Conservation (phyloP, 176 grass and related monocot species). For the Eragrostis nindensis region DNA sequence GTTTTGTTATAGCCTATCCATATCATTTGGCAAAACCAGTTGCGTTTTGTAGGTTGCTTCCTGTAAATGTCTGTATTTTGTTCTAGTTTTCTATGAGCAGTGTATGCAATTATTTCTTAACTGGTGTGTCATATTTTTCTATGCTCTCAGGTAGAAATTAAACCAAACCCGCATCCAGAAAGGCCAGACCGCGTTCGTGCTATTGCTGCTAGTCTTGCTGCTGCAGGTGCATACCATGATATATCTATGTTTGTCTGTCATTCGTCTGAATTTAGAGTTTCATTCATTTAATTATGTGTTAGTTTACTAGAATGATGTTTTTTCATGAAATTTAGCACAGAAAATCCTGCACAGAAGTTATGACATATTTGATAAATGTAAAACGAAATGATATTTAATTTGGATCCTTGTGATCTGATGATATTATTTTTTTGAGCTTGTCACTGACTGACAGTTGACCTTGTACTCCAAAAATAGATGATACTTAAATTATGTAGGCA, state of each 20-base stretch:
- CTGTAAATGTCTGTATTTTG: conserved; percentile 5
- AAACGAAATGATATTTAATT: conserved; percentile 1
- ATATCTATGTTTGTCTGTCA: conserved; percentile 12
- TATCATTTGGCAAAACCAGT: conserved; percentile 18
- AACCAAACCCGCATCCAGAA: conserved; percentile 94
- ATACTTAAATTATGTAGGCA: conserved; percentile 10
- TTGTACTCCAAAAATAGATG: not conserved
- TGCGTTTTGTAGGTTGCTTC: conserved; percentile 7
- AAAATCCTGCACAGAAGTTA: not conserved
- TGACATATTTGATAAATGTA: not conserved
- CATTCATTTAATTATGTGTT: conserved; percentile 17
- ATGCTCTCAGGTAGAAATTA: conserved; percentile 72
- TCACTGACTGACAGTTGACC: not conserved
- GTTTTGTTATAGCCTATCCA: conserved; percentile 7
- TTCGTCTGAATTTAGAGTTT: not conserved
- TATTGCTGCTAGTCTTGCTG: conserved; percentile 76
- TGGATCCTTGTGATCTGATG: conserved; percentile 21
- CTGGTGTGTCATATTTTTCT: conserved; percentile 37
- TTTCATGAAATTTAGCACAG: not conserved
- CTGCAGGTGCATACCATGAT: conserved; percentile 64
- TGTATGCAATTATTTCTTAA: conserved; percentile 17
- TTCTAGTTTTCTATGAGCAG: not conserved
- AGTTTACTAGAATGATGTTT: not conserved
- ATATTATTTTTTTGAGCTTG: not conserved
- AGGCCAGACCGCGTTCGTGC: conserved; percentile 88